Base-by-base conservation (phyloP, 2,329 filamentous ascomycete species). In the Alternaria panax region DNA sequence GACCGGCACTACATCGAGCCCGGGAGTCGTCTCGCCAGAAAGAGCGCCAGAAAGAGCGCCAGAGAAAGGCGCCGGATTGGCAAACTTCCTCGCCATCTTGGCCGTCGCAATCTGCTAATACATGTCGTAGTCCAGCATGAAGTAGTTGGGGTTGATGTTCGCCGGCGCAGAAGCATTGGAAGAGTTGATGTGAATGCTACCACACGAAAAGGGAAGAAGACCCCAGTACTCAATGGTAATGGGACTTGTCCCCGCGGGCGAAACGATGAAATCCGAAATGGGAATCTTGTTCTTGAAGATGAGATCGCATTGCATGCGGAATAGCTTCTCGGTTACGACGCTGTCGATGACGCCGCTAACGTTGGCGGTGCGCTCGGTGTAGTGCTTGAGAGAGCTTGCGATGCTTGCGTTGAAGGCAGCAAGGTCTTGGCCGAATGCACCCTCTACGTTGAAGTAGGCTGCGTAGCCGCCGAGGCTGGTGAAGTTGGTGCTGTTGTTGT, bases 221-320 rank as follows among this genome's bases (percentile, higher is more conserved):
- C 48, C 48, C 48, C 34, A 34, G 14, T 34, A 34, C 14, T 34
- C 30, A 6, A 34, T 34, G 3, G 30, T 34, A 1, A 34, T 6
- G 30, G 30, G 30, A 12, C 30, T 14, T 6, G 20, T 25, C 27
- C 28, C 36, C 25, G 48, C 48, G 28, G 48, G 48, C 25, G 48
- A 36, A 1, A 51, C 9, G 3, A 51, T 51, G 11, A 51, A 22
- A 9, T 51, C 48, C 8, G 48, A 36, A 27, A 51, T 41, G 2
- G 48, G 48, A 18, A 51, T 51, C 36, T 51, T 51, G 22, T 41
- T 51, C 48, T 28, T 51, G 48, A 51, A 51, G 34, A 51, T 51
- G 24, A 51, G 28, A 9, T 51, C 34, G 22, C 41, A 51, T 20
- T 51, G 48, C 16, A 51, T 30, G 9, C 40, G 25, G 34, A 51